Evolutionary conservation across 225 moss, liverwort and hornwort species (phyloP).

Genomic region (Antitrichia curtipendula): DNA sequence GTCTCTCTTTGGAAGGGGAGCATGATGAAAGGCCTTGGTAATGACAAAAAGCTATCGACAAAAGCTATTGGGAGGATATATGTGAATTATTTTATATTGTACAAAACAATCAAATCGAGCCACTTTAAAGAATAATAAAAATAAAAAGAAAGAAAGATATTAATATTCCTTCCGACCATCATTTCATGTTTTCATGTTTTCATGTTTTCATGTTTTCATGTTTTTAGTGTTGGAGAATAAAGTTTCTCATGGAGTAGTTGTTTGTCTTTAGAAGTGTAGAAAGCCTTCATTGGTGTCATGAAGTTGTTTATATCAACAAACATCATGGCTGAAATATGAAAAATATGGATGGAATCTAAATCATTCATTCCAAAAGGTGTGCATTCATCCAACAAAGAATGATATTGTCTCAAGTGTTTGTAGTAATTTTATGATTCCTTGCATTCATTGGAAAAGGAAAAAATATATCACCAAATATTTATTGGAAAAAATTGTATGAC

Average conservation of each 20-base stretch:
- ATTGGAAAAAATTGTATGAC: background rate
- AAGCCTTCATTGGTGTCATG: background rate
- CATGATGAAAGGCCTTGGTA: too few species aligned
- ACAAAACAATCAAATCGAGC: too few species aligned
- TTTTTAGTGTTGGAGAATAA: background rate
- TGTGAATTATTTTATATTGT: too few species aligned
- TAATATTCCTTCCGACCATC: background rate
- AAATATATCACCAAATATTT: background rate
- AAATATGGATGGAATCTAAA: background rate
- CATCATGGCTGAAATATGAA: background rate
- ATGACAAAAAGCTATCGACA: too few species aligned
- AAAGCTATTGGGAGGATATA: too few species aligned
- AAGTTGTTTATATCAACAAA: background rate
- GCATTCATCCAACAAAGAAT: background rate
- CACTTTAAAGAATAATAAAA: background rate
- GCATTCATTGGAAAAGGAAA: background rate
- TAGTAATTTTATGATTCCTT: background rate
- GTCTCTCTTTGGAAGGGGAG: background rate
- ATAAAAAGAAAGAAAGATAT: background rate
- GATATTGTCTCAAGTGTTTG: background rate
- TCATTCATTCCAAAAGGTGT: background rate
- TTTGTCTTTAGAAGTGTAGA: background rate
- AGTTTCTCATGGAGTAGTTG: background rate
- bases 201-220: background rate
- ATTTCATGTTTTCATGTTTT: background rate